Conservation (phyloP, 1,284 basidiomycete genomes). For the Sporisorium iseilematis-ciliati region DNA sequence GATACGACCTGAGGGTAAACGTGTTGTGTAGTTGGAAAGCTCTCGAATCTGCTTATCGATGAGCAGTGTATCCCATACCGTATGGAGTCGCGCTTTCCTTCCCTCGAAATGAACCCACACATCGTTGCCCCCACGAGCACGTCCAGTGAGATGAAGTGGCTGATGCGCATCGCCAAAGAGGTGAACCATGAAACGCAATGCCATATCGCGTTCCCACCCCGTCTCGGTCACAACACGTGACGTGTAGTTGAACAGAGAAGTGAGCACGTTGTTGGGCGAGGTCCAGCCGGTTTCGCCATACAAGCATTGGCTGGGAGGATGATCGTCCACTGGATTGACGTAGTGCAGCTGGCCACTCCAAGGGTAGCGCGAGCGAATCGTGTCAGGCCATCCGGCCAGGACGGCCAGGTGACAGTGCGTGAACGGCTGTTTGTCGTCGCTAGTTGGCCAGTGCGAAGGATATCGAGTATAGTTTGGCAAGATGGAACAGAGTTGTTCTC, state of each 20-base stretch:
- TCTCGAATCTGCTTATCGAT: slow-evolving; percentile 84
- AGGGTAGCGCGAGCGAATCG: slow-evolving; percentile 62
- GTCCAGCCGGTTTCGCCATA: slow-evolving; percentile 85
- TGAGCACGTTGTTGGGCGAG: slow-evolving; percentile 53
- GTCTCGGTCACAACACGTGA: slow-evolving; percentile 39
- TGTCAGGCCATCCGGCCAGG: slow-evolving; percentile 83
- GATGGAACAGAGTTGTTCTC: slow-evolving; percentile 77
- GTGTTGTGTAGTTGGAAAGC: slow-evolving; percentile 80
- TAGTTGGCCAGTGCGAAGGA: slow-evolving; percentile 35
- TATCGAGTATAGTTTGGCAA: slow-evolving; percentile 73
- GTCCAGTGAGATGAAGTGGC: slow-evolving; percentile 87
- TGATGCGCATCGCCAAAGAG: slow-evolving; percentile 91
- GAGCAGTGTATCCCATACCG: slow-evolving; percentile 84
- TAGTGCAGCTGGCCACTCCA: slow-evolving; percentile 78
- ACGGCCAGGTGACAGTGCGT: slow-evolving; percentile 71
- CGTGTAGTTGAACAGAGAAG: slow-evolving; percentile 62
- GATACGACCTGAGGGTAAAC: slow-evolving; percentile 76
- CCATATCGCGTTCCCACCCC: slow-evolving; percentile 72
- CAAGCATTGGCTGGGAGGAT: slow-evolving; percentile 79
- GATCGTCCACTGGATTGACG: slow-evolving; percentile 79
- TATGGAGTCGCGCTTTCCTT: slow-evolving; percentile 76
- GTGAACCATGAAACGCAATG: slow-evolving; percentile 89
- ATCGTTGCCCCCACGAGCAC: slow-evolving; percentile 86
- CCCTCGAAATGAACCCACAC: slow-evolving; percentile 69
- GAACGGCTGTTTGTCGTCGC: slow-evolving; percentile 6